Conservation (phyloP, 78 protist species). For the Acrasis kona region DNA sequence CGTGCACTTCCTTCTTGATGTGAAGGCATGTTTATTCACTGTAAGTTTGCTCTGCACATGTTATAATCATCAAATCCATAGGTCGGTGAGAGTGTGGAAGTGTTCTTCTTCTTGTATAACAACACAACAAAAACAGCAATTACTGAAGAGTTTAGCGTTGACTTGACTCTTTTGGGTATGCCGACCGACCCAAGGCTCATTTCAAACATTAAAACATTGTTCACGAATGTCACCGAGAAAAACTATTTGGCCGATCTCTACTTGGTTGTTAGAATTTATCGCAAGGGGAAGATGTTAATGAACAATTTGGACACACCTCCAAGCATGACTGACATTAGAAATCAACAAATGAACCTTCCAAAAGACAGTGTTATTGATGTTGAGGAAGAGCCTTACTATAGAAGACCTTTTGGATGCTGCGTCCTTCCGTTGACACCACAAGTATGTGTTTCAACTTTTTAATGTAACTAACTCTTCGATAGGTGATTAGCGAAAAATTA, state of each 20-base stretch:
- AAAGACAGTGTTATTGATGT: too few species aligned
- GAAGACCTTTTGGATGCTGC: not conserved
- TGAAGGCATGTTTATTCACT: slow-evolving; percentile 4
- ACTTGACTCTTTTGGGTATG: not conserved
- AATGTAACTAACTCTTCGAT: too few species aligned
- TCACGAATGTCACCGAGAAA: not conserved
- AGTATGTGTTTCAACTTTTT: too few species aligned
- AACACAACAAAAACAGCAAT: not conserved
- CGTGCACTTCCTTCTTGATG: not conserved
- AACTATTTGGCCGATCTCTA: not conserved
- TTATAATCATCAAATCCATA: too few species aligned
- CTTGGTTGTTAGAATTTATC: not conserved
- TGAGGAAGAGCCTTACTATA: too few species aligned
- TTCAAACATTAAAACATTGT: not conserved
- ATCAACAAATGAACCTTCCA: too few species aligned
- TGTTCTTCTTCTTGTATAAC: not conserved
- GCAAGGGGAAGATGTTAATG: not conserved
- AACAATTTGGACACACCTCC: too few species aligned
- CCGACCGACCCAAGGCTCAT: slow-evolving; percentile 1
- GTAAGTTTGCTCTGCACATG: too few species aligned
- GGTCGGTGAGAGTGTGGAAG: not conserved
- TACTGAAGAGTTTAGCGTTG: slow-evolving; percentile 7
- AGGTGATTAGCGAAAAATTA: too few species aligned
- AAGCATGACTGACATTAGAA: too few species aligned
- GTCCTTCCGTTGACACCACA: not conserved